phyloP scores from a whole-genome alignment of 2,329 filamentous ascomycete genomes.

The Xylaria sp. region DNA sequence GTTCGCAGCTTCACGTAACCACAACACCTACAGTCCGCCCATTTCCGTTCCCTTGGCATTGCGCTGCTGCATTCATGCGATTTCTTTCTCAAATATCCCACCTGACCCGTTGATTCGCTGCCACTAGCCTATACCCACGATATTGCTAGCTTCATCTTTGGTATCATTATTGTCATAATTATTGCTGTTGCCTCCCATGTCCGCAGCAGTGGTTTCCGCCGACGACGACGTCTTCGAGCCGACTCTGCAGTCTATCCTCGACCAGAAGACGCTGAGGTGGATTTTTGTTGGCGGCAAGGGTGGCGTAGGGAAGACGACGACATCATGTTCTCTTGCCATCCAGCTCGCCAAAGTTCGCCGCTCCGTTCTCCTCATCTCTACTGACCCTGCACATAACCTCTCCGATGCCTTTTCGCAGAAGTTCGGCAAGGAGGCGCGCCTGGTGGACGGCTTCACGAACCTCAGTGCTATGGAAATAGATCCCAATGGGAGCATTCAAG shows the following conservation, averaged over 20 bases:
- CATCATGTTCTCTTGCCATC: constrained; percentile 96
- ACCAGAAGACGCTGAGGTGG: constrained; percentile 96
- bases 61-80: background rate
- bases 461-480: constrained; percentile 99
- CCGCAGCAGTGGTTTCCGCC: constrained; percentile 59
- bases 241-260: constrained; percentile 91
- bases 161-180: background rate
- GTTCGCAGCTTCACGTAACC: background rate
- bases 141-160: background rate
- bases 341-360: constrained; percentile 95
- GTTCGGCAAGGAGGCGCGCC: constrained; percentile 96
- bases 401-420: constrained; percentile 98
- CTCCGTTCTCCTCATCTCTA: constrained; percentile 96
- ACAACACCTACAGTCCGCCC: background rate
- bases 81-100: background rate
- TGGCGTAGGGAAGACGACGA: constrained; percentile 99
- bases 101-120: background rate
- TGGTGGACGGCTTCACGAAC: constrained; percentile 92
- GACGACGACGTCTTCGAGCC: constrained; percentile 88
- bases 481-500: constrained; percentile 96
- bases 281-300: constrained; percentile 99
- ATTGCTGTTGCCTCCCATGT: constrained; percentile 47
- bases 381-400: constrained; percentile 97
- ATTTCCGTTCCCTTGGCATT: background rate
- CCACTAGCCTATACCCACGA: no score